These are phyloP conservation scores for Thalassiosira tumida DNA, from an alignment of 352 stramenopile genomes.

Conservation along the genomic window DNA sequence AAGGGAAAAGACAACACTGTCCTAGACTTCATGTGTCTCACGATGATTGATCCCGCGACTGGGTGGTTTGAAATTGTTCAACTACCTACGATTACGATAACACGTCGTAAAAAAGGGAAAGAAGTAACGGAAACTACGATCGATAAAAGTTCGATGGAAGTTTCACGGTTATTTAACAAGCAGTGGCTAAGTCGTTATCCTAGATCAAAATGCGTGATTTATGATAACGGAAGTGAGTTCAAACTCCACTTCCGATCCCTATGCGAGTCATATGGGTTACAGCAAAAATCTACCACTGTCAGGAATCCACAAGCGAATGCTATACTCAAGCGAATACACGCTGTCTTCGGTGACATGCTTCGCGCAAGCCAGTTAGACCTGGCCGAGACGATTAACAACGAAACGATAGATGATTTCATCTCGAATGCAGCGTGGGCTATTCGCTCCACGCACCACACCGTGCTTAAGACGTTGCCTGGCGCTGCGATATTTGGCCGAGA, in stretches of 20 bases:
- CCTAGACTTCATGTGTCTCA: slow-evolving; percentile 60
- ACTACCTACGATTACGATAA: slow-evolving; percentile 28
- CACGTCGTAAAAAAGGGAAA: background rate
- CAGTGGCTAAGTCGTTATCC: slow-evolving; percentile 69
- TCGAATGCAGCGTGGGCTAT: slow-evolving; percentile 55
- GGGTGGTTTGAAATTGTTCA: slow-evolving; percentile 65
- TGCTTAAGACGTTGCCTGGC: slow-evolving; percentile 58
- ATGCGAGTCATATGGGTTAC: slow-evolving; percentile 61
- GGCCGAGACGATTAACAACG: background rate
- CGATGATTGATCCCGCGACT: slow-evolving; percentile 68
- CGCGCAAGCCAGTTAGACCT: slow-evolving; percentile 60
- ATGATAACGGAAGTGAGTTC: slow-evolving; percentile 37
- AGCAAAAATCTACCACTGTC: slow-evolving; percentile 52
- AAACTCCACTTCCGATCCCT: slow-evolving; percentile 69
- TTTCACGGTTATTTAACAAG: slow-evolving; percentile 55
- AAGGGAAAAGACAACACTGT: slow-evolving; percentile 33
- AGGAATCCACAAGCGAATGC: slow-evolving; percentile 73
- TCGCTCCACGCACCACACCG: slow-evolving; percentile 67
- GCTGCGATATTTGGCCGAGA: slow-evolving; percentile 71
- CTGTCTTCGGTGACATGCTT: slow-evolving; percentile 35
- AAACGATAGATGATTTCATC: slow-evolving; percentile 54
- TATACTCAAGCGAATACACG: background rate
- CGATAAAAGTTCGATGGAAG: slow-evolving; percentile 8
- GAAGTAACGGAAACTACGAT: slow-evolving; percentile 54
- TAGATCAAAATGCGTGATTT: background rate